Percentiles rank a stretch among this genome's conserved stretches.
These are phyloP conservation scores for Aspergillus fumigatus DNA, from an alignment of 2,329 filamentous ascomycete genomes.

Conservation along the genomic window DNA sequence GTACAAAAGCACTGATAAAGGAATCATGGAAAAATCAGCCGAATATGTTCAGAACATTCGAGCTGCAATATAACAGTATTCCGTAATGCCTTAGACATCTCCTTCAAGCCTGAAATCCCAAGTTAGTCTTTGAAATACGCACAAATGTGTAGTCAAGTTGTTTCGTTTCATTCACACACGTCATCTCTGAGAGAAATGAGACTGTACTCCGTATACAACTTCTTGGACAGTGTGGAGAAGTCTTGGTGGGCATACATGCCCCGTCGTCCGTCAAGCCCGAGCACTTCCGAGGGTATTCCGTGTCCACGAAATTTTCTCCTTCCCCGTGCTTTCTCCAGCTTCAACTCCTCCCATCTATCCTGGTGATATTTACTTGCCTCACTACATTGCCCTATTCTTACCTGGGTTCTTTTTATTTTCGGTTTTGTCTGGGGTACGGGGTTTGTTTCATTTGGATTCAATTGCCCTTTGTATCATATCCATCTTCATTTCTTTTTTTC, in stretches of 20 bases:
- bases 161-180: background rate
- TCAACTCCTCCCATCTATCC: conserved; percentile 16
- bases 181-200: background rate
- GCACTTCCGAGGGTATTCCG: conserved; percentile 38
- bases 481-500: conserved; percentile 14
- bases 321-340: conserved; percentile 23
- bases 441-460: conserved; percentile 28
- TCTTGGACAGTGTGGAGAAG: conserved; percentile 11
- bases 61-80: too few relatives aligned
- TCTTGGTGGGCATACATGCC: conserved; percentile 18
- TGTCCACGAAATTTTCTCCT: conserved; percentile 41
- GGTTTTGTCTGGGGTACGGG: conserved; percentile 30
- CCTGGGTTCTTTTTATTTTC: conserved; percentile 21
- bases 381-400: conserved; percentile 4
- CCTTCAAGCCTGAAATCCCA: too few relatives aligned
- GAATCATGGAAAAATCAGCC: background rate
- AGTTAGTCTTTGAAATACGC: background rate
- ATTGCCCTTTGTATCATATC: conserved; percentile 33
- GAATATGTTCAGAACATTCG: background rate
- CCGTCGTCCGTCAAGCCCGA: conserved; percentile 29
- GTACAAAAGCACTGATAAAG: background rate
- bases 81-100: background rate
- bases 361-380: conserved; percentile 13
- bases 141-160: background rate
- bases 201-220: too few relatives aligned